Evolutionary conservation across 345 rosid species (phyloP).

Genomic region (Tarenaya hassleriana): DNA sequence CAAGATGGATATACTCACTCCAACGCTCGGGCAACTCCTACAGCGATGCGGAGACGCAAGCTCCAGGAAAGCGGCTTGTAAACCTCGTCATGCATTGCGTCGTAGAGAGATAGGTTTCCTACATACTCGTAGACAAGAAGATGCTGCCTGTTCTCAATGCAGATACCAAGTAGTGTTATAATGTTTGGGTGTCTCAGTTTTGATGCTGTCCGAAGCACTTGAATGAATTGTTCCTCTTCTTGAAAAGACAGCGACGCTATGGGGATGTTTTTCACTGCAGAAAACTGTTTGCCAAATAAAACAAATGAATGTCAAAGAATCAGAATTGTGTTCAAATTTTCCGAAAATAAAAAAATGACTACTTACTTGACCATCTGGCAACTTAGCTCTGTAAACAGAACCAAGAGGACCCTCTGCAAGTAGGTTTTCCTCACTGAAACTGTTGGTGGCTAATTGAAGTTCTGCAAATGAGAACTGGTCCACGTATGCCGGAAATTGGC

Average conservation of each 20-base stretch:
- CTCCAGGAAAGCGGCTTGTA: slow-evolving; percentile 76
- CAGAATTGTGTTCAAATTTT: background rate
- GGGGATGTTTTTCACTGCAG: slow-evolving; percentile 69
- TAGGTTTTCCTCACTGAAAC: slow-evolving; percentile 66
- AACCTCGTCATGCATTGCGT: slow-evolving; percentile 53
- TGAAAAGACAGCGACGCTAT: slow-evolving; percentile 57
- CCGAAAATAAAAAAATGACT: slow-evolving; percentile 10
- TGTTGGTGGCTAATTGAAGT: slow-evolving; percentile 68
- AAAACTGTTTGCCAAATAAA: slow-evolving; percentile 35
- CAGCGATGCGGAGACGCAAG: slow-evolving; percentile 61
- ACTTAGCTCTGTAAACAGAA: slow-evolving; percentile 73
- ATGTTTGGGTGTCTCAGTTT: slow-evolving; percentile 76
- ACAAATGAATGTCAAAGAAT: slow-evolving; percentile 17
- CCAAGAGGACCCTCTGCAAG: slow-evolving; percentile 86
- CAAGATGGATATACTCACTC: slow-evolving; percentile 59
- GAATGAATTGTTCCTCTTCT: slow-evolving; percentile 73
- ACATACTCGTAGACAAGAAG: slow-evolving; percentile 73
- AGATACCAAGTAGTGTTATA: slow-evolving; percentile 70
- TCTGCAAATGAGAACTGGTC: slow-evolving; percentile 56
- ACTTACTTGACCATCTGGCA: slow-evolving; percentile 65
- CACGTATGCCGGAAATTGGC: slow-evolving; percentile 40
- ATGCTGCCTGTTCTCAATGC: slow-evolving; percentile 74
- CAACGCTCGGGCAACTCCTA: slow-evolving; percentile 71
- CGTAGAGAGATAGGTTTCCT: slow-evolving; percentile 55
- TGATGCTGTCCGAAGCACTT: slow-evolving; percentile 56